Evolutionary conservation across 1,284 basidiomycete species (phyloP).

Genomic region (Cutaneotrichosporon sp.): DNA sequence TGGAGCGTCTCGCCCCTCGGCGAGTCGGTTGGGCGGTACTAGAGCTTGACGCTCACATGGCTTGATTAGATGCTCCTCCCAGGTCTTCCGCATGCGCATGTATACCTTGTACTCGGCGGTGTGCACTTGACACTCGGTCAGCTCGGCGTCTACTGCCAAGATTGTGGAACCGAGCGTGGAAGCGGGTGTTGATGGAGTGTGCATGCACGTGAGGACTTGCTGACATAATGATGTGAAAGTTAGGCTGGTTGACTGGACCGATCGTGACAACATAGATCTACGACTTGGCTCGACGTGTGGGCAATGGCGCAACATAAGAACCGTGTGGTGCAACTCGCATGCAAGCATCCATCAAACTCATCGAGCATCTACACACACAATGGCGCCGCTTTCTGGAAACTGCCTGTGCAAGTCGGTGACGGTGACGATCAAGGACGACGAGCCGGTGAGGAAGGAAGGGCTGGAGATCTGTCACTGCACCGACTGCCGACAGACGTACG

Average conservation of each 20-base stretch:
- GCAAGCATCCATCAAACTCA: too few species aligned
- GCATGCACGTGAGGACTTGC: too few species aligned
- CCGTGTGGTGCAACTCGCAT: too few species aligned
- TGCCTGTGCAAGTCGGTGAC: constrained; percentile 1
- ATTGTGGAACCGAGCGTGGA: too few species aligned
- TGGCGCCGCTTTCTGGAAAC: not conserved
- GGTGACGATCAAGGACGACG: constrained; percentile 1
- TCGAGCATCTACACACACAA: not conserved
- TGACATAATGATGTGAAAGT: too few species aligned
- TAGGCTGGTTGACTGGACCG: too few species aligned
- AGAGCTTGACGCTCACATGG: constrained; percentile 1
- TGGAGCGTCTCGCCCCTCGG: constrained; percentile 49
- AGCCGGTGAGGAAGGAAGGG: not conserved
- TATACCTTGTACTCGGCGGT: not conserved
- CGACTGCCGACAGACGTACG: not conserved
- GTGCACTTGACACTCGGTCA: not conserved
- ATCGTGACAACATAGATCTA: too few species aligned
- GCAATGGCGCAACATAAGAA: too few species aligned
- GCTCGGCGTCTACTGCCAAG: too few species aligned
- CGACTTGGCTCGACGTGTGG: too few species aligned
- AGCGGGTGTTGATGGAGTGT: too few species aligned
- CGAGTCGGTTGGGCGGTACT: constrained; percentile 45
- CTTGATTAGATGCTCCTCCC: too few species aligned
- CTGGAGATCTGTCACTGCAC: constrained; percentile 4
- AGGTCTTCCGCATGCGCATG: not conserved